Base-by-base conservation (phyloP, 2,329 filamentous ascomycete genomes). In the Madurella fahalii region DNA sequence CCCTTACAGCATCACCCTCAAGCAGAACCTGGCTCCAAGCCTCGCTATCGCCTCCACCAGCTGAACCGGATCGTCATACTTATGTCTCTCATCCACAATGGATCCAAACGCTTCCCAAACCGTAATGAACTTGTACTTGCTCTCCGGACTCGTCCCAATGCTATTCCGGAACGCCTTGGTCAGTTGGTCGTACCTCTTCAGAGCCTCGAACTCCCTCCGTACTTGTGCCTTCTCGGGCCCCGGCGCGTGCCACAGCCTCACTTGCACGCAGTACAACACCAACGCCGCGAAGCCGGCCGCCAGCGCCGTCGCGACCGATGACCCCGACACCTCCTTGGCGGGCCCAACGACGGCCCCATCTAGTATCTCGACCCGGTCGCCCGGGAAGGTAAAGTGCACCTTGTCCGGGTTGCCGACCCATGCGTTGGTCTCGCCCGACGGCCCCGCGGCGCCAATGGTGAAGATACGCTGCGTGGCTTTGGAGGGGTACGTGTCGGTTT, bases 381-480 rank as follows among this genome's bases (percentile, higher is more conserved):
- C 67, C 2, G 67, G 68, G 4, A 69, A 62, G 1, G 64, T 67
- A 48, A 67, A 71, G 47, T 68, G 61, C 18, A 72, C 58, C 7
- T 62, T 58, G 1, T 39, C 44, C 1, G 57, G 47, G 18, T 63
- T 58, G 1, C 61, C 64, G 9, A 62, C 56, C 58, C 57, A 59
- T 8, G 61, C 54, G 43, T 56, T 58, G 1, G 54, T 50, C 4
- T 53, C 50, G 0, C 68, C 66, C 2, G 52, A 52, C 2, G 61
- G 56, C 30, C 58, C 47, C 2, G 63, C 65, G 0, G 65, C 68
- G 7, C 67, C 67, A 12, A 70, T 69, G 5, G 60, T 66, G 59
- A 67, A 64, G 37, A 61, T 58, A 3, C 47, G 25, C 32, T 54
- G 44, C 31, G 45, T 60, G 15, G 15, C 50, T 4, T 37, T 42